Percentiles rank a stretch among this genome's conserved stretches.
These are phyloP conservation scores for Cryptosporidium baileyi DNA, from an alignment of 169 alveolate species.

Conservation along the genomic window DNA sequence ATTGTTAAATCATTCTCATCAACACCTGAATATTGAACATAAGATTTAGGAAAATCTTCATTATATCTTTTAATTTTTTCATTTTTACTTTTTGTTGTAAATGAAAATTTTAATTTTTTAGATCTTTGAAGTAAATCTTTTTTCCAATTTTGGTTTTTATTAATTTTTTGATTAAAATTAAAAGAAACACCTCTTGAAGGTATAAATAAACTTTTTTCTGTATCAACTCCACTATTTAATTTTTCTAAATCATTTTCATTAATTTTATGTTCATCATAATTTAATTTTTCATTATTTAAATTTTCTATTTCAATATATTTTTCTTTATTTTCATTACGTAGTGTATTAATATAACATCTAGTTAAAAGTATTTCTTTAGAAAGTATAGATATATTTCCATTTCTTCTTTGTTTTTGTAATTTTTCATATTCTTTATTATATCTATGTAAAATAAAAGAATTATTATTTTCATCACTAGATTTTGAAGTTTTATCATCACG, in stretches of 20 bases:
- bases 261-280: background rate
- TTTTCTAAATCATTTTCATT: background rate
- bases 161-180: too few species aligned
- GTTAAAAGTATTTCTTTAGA: slow-evolving; percentile 34
- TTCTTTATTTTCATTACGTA: background rate
- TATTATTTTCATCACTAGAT: background rate
- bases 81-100: background rate
- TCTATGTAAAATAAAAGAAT: background rate
- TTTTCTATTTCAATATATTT: background rate
- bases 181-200: too few species aligned
- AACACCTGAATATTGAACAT: slow-evolving; percentile 59
- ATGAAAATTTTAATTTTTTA: slow-evolving; percentile 1
- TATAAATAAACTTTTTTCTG: background rate
- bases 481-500: too few species aligned
- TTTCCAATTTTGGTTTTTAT: background rate
- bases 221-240: background rate
- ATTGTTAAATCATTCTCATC: slow-evolving; percentile 57
- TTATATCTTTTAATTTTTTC: slow-evolving; percentile 8
- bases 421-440: slow-evolving; percentile 42
- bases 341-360: background rate
- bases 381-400: background rate
- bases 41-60: slow-evolving; percentile 27
- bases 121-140: too few species aligned
- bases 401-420: slow-evolving; percentile 51
- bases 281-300: background rate